Conservation (phyloP, 2,329 filamentous ascomycete genomes). For the Gyromitra esculenta region DNA sequence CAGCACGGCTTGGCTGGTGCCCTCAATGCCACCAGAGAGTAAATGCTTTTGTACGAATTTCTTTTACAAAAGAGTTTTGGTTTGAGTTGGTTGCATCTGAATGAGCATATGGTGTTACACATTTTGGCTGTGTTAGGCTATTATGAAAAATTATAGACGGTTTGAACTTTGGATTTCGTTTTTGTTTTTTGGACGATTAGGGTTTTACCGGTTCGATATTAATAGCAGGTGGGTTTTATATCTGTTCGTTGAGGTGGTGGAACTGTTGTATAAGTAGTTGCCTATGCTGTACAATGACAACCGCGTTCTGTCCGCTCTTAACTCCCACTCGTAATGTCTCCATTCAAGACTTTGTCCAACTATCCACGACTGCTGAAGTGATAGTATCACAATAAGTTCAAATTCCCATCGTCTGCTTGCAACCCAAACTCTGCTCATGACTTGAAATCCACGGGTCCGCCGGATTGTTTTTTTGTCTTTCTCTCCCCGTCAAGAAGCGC, state of each 20-base stretch:
- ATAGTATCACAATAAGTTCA: background rate
- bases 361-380: background rate
- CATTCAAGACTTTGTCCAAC: background rate
- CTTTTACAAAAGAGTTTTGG: constrained; percentile 48
- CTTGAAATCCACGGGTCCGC: background rate
- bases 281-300: constrained; percentile 32
- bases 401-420: background rate
- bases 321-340: background rate
- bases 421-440: background rate
- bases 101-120: constrained; percentile 15
- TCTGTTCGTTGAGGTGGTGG: background rate
- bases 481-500: background rate
- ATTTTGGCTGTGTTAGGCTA: constrained; percentile 24
- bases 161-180: constrained; percentile 48
- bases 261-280: constrained; percentile 30
- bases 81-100: constrained; percentile 25
- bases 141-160: constrained; percentile 46
- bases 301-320: background rate
- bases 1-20: constrained; percentile 77
- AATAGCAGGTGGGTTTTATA: constrained; percentile 25
- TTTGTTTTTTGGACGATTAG: constrained; percentile 36
- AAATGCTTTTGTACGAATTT: constrained; percentile 41
- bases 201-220: constrained; percentile 46
- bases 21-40: constrained; percentile 60
- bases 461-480: background rate